Percentiles rank a stretch among this genome's conserved stretches.
phyloP scores from a whole-genome alignment of 73 alveolate species.

The Paramecium biaurelia region DNA sequence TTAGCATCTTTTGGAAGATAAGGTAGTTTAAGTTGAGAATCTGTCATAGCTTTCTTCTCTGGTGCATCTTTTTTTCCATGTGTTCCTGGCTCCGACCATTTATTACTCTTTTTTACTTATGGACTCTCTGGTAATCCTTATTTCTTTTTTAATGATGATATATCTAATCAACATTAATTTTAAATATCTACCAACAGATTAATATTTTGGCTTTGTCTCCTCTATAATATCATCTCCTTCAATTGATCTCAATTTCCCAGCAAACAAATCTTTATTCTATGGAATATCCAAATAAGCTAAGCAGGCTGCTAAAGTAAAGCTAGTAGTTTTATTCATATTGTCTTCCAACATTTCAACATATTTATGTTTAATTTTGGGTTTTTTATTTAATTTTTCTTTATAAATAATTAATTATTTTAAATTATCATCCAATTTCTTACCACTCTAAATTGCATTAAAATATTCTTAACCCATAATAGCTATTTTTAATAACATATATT shows the following conservation, averaged over 20 bases:
- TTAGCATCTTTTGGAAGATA: not conserved
- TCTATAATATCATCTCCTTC: conserved; percentile 9
- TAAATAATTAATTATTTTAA: not conserved
- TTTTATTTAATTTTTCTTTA: not conserved
- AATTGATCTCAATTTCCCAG: conserved; percentile 27
- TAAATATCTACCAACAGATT: conserved; percentile 9
- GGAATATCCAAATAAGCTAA: conserved; percentile 38
- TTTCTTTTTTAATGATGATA: not conserved
- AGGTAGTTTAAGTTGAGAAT: not conserved
- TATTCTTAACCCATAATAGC: conserved; percentile 15
- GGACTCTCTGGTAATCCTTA: conserved; percentile 40
- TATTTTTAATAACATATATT: not conserved
- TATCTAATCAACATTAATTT: not conserved
- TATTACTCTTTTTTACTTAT: not conserved
- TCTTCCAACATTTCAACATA: not conserved
- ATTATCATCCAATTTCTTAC: not conserved
- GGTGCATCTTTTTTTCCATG: not conserved
- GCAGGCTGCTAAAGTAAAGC: not conserved
- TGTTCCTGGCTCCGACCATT: conserved; percentile 25
- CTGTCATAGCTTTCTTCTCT: not conserved
- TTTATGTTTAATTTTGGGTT: not conserved
- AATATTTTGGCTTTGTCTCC: not conserved
- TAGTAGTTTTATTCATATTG: conserved; percentile 11
- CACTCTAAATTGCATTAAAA: not conserved
- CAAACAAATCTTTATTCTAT: not conserved